Evolutionary conservation across 805 yeast genomes (phyloP), one percentile per base, ranked within the genome.

Genomic region (Wickerhamiella lipophila): DNA sequence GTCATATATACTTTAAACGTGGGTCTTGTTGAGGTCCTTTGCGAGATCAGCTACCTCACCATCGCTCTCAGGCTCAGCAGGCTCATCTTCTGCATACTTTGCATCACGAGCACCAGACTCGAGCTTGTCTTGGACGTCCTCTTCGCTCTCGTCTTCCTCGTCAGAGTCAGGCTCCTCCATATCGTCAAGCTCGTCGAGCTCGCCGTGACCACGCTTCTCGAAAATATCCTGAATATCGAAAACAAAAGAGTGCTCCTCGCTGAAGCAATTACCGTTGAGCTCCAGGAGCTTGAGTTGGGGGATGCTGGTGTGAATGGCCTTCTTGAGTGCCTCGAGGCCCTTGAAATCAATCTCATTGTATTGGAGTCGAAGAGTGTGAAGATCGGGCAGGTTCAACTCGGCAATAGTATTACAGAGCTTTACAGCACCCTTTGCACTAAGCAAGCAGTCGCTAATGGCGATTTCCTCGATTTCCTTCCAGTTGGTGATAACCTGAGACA

Each of bases 131-230:
- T 77, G 85, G 42, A 75, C 81, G 42, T 76, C 84, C 44, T 73
- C 74, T 13, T 69, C 76, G 2, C 70, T 79, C 4, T 72, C 79
- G 9, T 73, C 80, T 16, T 73, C 81, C 19, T 78, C 84, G 21
- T 76, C 83, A 43, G 78, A 76, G 54, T 78, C 78, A 30, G 75
- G 69, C 64, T 86, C 96, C 69, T 89, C 98, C 68, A 92, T 75
- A 58, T 92, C 98, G 58, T 89, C 97, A 45, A 92, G 72, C 62
- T 92, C 98, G 59, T 89, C 95, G 29, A 92, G 69, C 63, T 82
- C 89, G 53, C 94, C 95, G 50, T 69, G 65, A 0, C 88, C 92
- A 60, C 86, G 77, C 35, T 71, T 74, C 50, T 76, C 83, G 56
- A 89, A 86, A 15, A 79, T 64, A 18, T 70, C 76, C 43, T 64